Base-by-base conservation (phyloP, 257 asterid species). In the Solanum clarkiae region DNA sequence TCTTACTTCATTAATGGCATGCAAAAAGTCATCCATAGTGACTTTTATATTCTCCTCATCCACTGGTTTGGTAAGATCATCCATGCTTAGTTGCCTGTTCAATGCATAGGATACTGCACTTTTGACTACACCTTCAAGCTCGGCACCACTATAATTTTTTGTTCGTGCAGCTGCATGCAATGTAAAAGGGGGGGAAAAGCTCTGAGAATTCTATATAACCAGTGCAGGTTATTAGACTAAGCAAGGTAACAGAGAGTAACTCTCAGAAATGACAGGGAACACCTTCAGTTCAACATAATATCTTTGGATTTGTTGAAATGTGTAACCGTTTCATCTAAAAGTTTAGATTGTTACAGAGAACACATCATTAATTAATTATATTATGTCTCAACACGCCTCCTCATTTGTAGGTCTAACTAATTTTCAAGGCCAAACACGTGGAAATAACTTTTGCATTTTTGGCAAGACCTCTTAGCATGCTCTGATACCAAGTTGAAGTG, bases 71-170 rank as follows among this genome's bases (percentile, higher is more conserved):
- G 98, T 92, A 86, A 97, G 98, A 91, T 97, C 99, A 36, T 94
- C 99, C 92, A 95, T 91, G 87, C 89, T 92, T 84, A 97, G 90
- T 86, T 97, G 98, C 87, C 98, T 91, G 86, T 95, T 94, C 88
- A 97, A 91, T n/a, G 99, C 99, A 92, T 87, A 97, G 84, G 99
- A 97, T 57, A 95, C 99, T 12, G 99, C 99, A 94, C 99, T 95
- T 89, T 97, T 97, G 26, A 95, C 99, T 62, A 95, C 99, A 86
- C 99, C 99, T 92, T 97, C 99, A 87, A 97, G 98, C 91, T 96
- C 99, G 66, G 99, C 98, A 81, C 99, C 99, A 89, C 99, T 96
- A 80, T 88, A 96, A 87, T 97, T 97, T 90, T 97, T 95, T 68
- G 99, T 93, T 84, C 99, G 91, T 65, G 99, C 98, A 89, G 99